phyloP scores from a whole-genome alignment of 1,139 yeast genomes.

The Suhomyces guaymorum region DNA sequence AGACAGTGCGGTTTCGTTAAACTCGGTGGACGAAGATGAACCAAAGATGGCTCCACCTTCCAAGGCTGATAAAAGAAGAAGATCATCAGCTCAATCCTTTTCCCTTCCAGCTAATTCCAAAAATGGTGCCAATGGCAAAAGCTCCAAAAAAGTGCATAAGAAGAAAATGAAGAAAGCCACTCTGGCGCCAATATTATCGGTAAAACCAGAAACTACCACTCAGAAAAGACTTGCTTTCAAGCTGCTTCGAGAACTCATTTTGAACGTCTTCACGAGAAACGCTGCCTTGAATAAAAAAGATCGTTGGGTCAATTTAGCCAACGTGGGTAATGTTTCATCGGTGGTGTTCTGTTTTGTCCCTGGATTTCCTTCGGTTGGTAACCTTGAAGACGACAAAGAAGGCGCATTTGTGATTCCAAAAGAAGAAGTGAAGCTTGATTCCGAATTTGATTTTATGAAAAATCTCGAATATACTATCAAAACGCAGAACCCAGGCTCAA shows the following conservation, averaged over 20 bases:
- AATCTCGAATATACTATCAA: slow-evolving; percentile 46
- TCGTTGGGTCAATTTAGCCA: slow-evolving; percentile 10
- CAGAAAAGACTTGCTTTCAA: slow-evolving; percentile 31
- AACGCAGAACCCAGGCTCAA: slow-evolving; percentile 61
- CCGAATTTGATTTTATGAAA: slow-evolving; percentile 38
- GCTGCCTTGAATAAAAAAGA: slow-evolving; percentile 1
- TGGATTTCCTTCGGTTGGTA: slow-evolving; percentile 47
- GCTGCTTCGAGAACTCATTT: slow-evolving; percentile 54
- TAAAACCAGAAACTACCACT: slow-evolving; percentile 14
- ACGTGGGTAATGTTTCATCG: slow-evolving; percentile 24
- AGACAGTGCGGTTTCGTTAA: slow-evolving; percentile 31
- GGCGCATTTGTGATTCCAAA: slow-evolving; percentile 7
- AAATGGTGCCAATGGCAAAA: slow-evolving; percentile 1
- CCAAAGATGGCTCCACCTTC: slow-evolving; percentile 10
- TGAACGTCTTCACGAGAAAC: slow-evolving; percentile 18
- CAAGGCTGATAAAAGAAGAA: slow-evolving; percentile 37
- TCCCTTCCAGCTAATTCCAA: slow-evolving; percentile 5
- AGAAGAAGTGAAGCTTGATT: slow-evolving; percentile 18
- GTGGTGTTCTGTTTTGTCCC: slow-evolving; percentile 67
- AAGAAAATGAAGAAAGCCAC: slow-evolving; percentile 36
- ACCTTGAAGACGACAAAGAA: slow-evolving; percentile 1
- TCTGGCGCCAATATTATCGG: slow-evolving; percentile 29
- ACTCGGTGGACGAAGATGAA: slow-evolving; percentile 21
- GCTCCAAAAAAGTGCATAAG: slow-evolving; percentile 33
- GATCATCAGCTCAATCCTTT: slow-evolving; percentile 39